A percentile compares a stretch with the other conserved stretches of the same genome.
Evolutionary conservation across 2,329 filamentous ascomycete species (phyloP).

Genomic region (Microcyclospora pomicola): DNA sequence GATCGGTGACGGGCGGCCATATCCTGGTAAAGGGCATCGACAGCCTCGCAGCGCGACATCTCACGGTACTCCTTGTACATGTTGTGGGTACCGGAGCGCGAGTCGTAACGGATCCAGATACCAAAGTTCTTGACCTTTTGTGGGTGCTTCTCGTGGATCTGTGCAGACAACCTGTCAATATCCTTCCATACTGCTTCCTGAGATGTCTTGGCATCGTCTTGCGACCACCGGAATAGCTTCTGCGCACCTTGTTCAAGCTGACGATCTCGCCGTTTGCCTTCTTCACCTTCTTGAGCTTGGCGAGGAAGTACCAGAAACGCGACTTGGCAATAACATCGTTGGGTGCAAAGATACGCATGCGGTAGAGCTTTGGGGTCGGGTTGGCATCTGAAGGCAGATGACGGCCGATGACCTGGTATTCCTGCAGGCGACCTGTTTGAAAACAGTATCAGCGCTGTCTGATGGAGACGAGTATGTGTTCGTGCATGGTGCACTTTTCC

Average conservation of each 20-base stretch:
- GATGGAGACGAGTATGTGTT: slow-evolving; percentile 10
- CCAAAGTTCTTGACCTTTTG: slow-evolving; percentile 99
- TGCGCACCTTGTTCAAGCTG: slow-evolving; percentile 73
- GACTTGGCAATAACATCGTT: slow-evolving; percentile 98
- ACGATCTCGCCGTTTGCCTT: slow-evolving; percentile 99
- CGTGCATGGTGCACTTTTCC: slow-evolving; percentile 6
- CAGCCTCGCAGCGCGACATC: slow-evolving; percentile 88
- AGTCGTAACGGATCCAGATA: slow-evolving; percentile 99
- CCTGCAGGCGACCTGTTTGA: slow-evolving; percentile 84
- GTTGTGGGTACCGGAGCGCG: slow-evolving; percentile 99
- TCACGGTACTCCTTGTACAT: slow-evolving; percentile 99
- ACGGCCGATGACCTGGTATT: slow-evolving; percentile 99
- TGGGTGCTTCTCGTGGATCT: slow-evolving; percentile 98
- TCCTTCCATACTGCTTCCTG: background rate
- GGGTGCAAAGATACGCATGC: slow-evolving; percentile 99
- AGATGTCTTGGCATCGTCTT: slow-evolving; percentile 56
- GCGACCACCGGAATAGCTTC: slow-evolving; percentile 50
- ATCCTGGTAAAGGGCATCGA: slow-evolving; percentile 96
- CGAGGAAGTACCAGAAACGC: slow-evolving; percentile 99
- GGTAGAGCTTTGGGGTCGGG: slow-evolving; percentile 96
- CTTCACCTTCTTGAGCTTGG: slow-evolving; percentile 99
- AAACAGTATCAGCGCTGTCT: slow-evolving; percentile 25
- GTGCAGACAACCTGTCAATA: slow-evolving; percentile 7
- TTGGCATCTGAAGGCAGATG: slow-evolving; percentile 96
- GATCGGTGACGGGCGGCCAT: slow-evolving; percentile 98